Evolutionary conservation across 169 alveolate genomes (phyloP).

Genomic region (Plasmodium sp.): DNA sequence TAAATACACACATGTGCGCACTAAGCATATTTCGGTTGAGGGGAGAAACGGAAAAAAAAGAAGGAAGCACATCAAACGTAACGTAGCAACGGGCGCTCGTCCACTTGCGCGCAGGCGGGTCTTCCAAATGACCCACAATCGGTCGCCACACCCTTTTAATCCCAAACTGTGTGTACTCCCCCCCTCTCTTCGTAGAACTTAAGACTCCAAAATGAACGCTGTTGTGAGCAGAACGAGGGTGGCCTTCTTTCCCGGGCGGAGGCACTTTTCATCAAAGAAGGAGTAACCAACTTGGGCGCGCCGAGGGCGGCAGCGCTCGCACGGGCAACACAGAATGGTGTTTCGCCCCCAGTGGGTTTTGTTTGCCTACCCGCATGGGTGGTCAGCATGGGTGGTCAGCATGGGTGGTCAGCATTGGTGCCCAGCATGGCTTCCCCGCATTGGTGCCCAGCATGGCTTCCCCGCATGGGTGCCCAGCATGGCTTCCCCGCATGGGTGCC

Average conservation of each 20-base stretch:
- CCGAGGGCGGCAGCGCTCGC: not conserved
- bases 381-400: not conserved
- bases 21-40: not conserved
- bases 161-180: not conserved
- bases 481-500: fast-evolving
- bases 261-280: constrained; percentile 49
- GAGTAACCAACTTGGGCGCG: constrained; percentile 13
- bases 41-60: not conserved
- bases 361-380: not conserved
- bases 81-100: not conserved
- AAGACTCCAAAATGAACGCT: not conserved
- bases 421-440: no score
- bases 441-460: no score
- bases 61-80: not conserved
- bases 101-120: not conserved
- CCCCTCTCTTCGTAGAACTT: not conserved
- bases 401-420: no score
- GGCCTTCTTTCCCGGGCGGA: constrained; percentile 9
- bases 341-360: not conserved
- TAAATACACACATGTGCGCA: not conserved
- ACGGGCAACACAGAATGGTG: not conserved
- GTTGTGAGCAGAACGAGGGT: constrained; percentile 6
- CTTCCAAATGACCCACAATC: not conserved
- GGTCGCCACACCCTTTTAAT: not conserved
- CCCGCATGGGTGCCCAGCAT: no score